Base-by-base conservation (phyloP, 768 basidiomycete species). In the Boletus bicolor region DNA sequence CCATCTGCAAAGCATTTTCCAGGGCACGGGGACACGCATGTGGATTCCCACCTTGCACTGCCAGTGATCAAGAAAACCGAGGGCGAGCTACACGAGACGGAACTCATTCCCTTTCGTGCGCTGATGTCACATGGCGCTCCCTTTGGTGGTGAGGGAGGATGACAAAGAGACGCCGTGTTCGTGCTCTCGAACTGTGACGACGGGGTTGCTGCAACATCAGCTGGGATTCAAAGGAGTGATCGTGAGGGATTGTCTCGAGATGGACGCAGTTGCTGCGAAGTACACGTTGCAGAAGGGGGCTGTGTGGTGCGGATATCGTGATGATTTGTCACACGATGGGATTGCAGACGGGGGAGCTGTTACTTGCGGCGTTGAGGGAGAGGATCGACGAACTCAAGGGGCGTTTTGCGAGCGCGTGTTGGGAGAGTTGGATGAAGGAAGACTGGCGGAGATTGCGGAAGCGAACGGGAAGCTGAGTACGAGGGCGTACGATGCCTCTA, bases 181-280 rank as follows among this genome's bases (percentile, higher is more conserved):
- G 7, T 75, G 88, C 24, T 84, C 84, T 1, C 67, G 71, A 2
- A 61, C 61, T 41, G 77, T 86, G 26, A 84, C 82, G 28, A 82
- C 75, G 0, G 78, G 70, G 14, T 64, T 88, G 12, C 70, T 88
- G 42, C 76, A 84, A 43, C 66, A 70, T 2, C 74, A 79, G 41
- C 57, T 89, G 62, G 72, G 73, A 0, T 89, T 78, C 66, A 47
- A 72, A 4, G 86, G 86, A 0, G 78, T 89, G 37, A 68, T 87
- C 21, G 86, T 88, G 30, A 88, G 87, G 1, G 87, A 89, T 64
- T 89, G 87, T 63, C 70, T 89, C 24, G 87, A 89, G 71, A 89
- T 90, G 87, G 84, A 84, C 46, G 86, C 88, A 11, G 79, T 89
- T 15, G 77, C 82, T 0, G 74, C 77, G 30, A 72, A 72, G 17